These are phyloP conservation scores for Stylonectria norvegica DNA, from an alignment of 2,329 filamentous ascomycete species.

Conservation along the genomic window DNA sequence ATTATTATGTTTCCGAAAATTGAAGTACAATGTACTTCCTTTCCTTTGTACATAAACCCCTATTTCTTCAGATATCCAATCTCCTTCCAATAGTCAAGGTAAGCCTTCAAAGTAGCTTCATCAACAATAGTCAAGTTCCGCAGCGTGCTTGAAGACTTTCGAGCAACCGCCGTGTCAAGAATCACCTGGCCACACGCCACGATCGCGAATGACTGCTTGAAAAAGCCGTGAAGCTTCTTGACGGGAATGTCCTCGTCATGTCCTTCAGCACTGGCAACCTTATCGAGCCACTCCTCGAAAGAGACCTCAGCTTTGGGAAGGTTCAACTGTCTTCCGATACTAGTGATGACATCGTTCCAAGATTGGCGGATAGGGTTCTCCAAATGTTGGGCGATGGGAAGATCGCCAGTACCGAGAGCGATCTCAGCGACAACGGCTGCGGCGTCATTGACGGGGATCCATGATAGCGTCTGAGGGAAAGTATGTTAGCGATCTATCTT, in stretches of 20 bases:
- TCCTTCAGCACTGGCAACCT: slow-evolving; percentile 6
- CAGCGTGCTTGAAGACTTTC: slow-evolving; percentile 8
- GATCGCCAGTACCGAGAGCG: slow-evolving; percentile 3
- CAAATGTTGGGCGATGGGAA: slow-evolving; percentile 10
- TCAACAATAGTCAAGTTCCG: slow-evolving; percentile 7
- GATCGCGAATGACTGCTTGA: slow-evolving; percentile 13
- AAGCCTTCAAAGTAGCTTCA: slow-evolving; percentile 6
- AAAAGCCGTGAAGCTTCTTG: slow-evolving; percentile 13
- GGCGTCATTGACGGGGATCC: slow-evolving; percentile 18
- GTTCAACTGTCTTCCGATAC: slow-evolving; percentile 8
- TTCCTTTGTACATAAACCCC: too few relatives aligned
- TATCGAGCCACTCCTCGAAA: slow-evolving; percentile 14
- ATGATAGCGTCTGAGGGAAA: slow-evolving; percentile 11
- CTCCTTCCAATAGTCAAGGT: slow-evolving; percentile 13
- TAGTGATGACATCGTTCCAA: slow-evolving; percentile 9
- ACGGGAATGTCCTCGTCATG: slow-evolving; percentile 12
- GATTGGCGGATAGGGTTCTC: slow-evolving; percentile 17
- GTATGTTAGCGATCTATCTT: slow-evolving; percentile 2
- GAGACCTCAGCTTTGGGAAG: slow-evolving; percentile 5
- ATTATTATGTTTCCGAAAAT: too few relatives aligned
- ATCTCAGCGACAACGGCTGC: slow-evolving; percentile 14
- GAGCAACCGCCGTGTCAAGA: slow-evolving; percentile 14
- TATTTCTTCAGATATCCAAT: slow-evolving; percentile 13
- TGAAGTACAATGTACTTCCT: too few relatives aligned
- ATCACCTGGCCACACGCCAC: slow-evolving; percentile 15